A percentile compares a stretch with the other conserved stretches of the same genome.
Evolutionary conservation across 208 protist species (phyloP).

Genomic region (Angomonas deanei): DNA sequence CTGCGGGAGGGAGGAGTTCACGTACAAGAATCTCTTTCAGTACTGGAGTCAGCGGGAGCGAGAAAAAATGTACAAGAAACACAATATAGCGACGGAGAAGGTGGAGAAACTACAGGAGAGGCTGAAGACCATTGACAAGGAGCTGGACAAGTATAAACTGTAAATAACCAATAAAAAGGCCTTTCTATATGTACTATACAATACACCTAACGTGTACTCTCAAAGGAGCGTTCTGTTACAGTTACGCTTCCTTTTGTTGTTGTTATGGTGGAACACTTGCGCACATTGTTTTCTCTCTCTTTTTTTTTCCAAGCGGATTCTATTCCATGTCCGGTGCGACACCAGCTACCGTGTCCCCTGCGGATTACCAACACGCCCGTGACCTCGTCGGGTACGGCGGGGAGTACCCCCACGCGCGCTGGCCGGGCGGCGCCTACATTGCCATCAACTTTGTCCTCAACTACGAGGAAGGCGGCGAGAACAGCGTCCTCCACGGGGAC

Average conservation of each 20-base stretch:
- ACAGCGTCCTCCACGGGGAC: constrained; percentile 24
- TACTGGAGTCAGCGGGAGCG: constrained; percentile 23
- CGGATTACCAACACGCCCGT: constrained; percentile 14
- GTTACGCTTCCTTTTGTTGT: no score
- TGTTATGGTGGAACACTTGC: no score
- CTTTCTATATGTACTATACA: no score
- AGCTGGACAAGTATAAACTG: constrained; percentile 13
- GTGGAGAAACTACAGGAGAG: constrained; percentile 29
- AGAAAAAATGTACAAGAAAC: constrained; percentile 28
- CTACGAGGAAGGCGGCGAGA: constrained; percentile 21
- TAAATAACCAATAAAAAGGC: neutral
- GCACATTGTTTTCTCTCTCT: neutral
- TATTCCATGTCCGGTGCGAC: neutral
- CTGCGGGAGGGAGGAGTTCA: constrained; percentile 40
- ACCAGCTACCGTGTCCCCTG: neutral
- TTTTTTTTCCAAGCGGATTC: neutral
- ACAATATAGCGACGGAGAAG: constrained; percentile 20
- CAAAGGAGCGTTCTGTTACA: no score
- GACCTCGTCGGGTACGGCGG: constrained; percentile 29
- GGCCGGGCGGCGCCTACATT: constrained; percentile 16
- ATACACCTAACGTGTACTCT: no score
- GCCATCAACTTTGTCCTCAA: constrained; percentile 32
- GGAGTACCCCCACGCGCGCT: constrained; percentile 13
- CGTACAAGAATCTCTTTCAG: constrained; percentile 45
- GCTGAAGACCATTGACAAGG: constrained; percentile 20